Evolutionary conservation across 352 stramenopile species (phyloP).

Genomic region (Phytophthora uliginosa): DNA sequence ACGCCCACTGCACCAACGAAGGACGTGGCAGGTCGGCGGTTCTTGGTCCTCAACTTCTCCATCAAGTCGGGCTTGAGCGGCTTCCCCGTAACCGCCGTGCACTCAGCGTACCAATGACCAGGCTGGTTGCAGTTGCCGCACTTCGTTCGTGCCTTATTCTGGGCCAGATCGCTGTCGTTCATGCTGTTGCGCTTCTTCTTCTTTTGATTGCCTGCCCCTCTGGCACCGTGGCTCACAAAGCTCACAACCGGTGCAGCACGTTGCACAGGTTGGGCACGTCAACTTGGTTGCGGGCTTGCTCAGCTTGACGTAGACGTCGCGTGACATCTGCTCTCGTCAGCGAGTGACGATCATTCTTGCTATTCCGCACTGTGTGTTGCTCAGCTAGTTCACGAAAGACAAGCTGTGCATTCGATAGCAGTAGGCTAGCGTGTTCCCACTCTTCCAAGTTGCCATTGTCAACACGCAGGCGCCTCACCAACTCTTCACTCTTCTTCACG

Average conservation of each 20-base stretch:
- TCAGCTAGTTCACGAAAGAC: too few species aligned
- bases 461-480: too few species aligned
- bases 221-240: background rate
- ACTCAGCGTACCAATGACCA: background rate
- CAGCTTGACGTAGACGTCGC: too few species aligned
- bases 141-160: background rate
- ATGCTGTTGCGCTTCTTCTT: background rate
- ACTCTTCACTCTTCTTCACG: too few species aligned
- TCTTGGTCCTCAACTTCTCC: background rate
- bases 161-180: background rate
- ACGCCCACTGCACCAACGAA: background rate
- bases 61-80: background rate
- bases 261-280: background rate
- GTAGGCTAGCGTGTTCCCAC: too few species aligned
- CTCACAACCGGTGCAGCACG: background rate
- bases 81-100: background rate
- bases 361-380: too few species aligned
- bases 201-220: background rate
- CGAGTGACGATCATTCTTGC: background rate
- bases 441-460: too few species aligned
- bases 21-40: background rate
- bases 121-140: background rate
- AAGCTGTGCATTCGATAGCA: too few species aligned
- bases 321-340: too few species aligned
- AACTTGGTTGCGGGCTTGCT: too few species aligned